Evolutionary conservation across 768 basidiomycete species (phyloP), one percentile per base, ranked within the genome.

Genomic region (Trametes villosa): DNA sequence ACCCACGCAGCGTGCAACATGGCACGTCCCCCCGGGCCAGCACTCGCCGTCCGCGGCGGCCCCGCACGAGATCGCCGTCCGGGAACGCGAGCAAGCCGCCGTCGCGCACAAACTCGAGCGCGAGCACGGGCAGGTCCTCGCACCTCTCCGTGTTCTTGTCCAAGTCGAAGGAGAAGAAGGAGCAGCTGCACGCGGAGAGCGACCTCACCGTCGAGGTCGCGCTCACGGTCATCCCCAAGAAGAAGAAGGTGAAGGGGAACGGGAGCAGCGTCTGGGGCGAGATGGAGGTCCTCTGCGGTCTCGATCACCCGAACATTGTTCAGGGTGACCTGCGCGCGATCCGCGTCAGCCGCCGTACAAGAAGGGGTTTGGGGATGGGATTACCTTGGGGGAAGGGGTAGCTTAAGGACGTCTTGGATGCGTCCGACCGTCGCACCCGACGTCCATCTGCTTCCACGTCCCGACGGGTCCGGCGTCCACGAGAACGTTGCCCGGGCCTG

Each of bases 251-350:
- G 54, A 94, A 94, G 72, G 91, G 92, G 11, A 93, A 96, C 67
- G 93, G 96, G 71, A 83, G 79, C 44, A 86, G 85, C 53, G 94
- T 98, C 0, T 94, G 92, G 86, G 84, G 86, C 8, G 97, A 99
- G 77, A 96, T 98, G 89, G 86, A 93, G 51, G 91, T 98, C 0
- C 73, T 99, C 59, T 89, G 89, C 70, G 94, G 90, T 0, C 76
- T 98, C 50, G 84, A 96, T 69, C 96, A 98, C 72, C 87, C 90
- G 0, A 96, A 98, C 68, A 92, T 98, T 65, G 95, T 95, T n/a
- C n/a, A n/a, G n/a, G n/a, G n/a, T n/a, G n/a, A n/a, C n/a, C n/a
- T n/a, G n/a, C n/a, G n/a, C n/a, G n/a, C n/a, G n/a, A n/a, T n/a
- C n/a, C n/a, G n/a, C n/a, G n/a, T n/a, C n/a, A n/a, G n/a, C n/a